Evolutionary conservation across 768 basidiomycete species (phyloP).

Genomic region (Boletales sp.): DNA sequence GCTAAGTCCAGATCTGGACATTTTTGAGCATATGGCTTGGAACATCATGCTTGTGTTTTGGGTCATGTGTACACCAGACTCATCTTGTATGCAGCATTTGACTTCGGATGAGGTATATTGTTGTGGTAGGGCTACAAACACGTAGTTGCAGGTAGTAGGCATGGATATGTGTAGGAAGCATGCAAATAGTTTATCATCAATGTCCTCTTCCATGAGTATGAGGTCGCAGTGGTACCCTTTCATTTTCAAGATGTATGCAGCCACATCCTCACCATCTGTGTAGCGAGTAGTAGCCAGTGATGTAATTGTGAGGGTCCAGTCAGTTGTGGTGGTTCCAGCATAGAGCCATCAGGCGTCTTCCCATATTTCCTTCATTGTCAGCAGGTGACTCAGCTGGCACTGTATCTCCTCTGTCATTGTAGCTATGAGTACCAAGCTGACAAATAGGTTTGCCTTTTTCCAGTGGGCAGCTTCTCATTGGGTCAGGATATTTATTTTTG

Average conservation of each 20-base stretch:
- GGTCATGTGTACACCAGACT: neutral
- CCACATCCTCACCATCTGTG: neutral
- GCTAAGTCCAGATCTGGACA: too few relatives aligned
- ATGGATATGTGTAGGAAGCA: conserved; percentile 19
- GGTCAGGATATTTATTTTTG: neutral
- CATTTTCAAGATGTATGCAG: neutral
- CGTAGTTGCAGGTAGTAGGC: conserved; percentile 12
- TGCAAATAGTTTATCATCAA: too few relatives aligned
- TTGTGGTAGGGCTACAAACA: conserved; percentile 7
- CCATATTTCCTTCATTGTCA: too few relatives aligned
- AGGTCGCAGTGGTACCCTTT: too few relatives aligned
- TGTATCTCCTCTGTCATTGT: too few relatives aligned
- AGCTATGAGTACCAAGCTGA: too few relatives aligned
- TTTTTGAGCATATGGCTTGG: too few relatives aligned
- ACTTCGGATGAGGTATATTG: conserved; percentile 11
- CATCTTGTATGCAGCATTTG: neutral
- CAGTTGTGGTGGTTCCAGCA: neutral
- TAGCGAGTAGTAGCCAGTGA: neutral
- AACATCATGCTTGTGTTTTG: neutral
- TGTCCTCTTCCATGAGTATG: too few relatives aligned
- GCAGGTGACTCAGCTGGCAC: too few relatives aligned
- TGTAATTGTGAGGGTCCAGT: neutral
- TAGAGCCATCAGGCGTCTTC: too few relatives aligned
- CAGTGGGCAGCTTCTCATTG: neutral
- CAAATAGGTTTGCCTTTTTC: too few relatives aligned